phyloP scores from a whole-genome alignment of 1,139 yeast genomes.

The Taiozyma sp. region DNA sequence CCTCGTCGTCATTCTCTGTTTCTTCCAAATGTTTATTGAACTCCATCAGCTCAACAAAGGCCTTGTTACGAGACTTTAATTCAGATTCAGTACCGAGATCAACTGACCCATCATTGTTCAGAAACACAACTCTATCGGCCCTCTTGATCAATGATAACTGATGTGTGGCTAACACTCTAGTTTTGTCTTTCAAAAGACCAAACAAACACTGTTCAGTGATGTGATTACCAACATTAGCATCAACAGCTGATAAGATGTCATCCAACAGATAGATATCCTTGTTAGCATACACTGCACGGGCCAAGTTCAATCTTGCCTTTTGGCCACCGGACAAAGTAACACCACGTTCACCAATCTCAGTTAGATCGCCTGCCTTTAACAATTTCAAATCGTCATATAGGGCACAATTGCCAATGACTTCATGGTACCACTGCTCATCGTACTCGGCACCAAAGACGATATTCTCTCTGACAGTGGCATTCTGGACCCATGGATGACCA shows the following conservation, averaged over 20 bases:
- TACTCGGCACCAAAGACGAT: conserved; percentile 64
- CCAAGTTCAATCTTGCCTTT: conserved; percentile 67
- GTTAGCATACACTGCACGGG: conserved; percentile 73
- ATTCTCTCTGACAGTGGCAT: conserved; percentile 70
- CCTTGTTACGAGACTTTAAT: conserved; percentile 35
- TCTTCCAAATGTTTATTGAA: conserved; percentile 1
- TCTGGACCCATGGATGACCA: conserved; percentile 79
- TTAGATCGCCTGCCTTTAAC: conserved; percentile 73
- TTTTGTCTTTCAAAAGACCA: conserved; percentile 52
- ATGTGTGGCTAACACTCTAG: conserved; percentile 80
- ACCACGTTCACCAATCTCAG: conserved; percentile 91
- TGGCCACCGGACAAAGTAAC: conserved; percentile 90
- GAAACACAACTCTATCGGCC: conserved; percentile 64
- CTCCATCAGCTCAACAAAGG: conserved; percentile 8
- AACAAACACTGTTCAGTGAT: conserved; percentile 65
- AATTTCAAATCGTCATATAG: conserved; percentile 60
- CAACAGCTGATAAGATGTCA: conserved; percentile 87
- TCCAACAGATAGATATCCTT: conserved; percentile 67
- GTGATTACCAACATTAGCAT: conserved; percentile 81
- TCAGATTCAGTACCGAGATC: conserved; percentile 51
- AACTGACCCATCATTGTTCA: conserved; percentile 57
- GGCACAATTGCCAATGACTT: conserved; percentile 59
- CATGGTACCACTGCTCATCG: conserved; percentile 47
- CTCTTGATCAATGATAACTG: conserved; percentile 61
- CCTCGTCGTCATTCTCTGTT: conserved; percentile 4